Evolutionary conservation across 73 alveolate genomes (phyloP).

Genomic region (Uronychia binucleata): DNA sequence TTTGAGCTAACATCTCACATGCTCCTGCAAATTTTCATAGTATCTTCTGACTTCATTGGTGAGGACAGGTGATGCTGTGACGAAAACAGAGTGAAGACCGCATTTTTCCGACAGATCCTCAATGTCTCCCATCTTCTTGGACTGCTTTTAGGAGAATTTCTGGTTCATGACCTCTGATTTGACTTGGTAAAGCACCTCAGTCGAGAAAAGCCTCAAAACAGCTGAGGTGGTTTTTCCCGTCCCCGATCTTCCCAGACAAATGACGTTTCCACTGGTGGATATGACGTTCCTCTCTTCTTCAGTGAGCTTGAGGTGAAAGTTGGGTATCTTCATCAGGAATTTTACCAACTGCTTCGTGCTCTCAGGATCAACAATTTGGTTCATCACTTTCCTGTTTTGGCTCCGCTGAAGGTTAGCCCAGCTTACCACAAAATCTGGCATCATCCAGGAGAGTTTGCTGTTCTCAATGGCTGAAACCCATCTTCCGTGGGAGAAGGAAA

Average conservation of each 20-base stretch:
- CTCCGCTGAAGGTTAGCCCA: neutral
- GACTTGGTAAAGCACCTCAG: slow-evolving; percentile 52
- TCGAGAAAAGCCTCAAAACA: slow-evolving; percentile 62
- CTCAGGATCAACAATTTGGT: neutral
- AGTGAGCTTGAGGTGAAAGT: neutral
- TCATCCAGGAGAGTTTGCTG: neutral
- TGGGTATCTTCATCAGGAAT: neutral
- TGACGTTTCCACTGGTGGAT: slow-evolving; percentile 34
- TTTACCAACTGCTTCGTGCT: neutral
- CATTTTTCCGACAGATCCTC: slow-evolving; percentile 32
- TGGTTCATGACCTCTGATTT: neutral
- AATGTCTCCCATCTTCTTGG: neutral
- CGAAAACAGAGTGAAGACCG: slow-evolving; percentile 52
- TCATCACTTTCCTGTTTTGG: neutral
- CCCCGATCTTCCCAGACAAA: slow-evolving; percentile 79
- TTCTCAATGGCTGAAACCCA: neutral
- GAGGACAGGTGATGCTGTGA: slow-evolving; percentile 79
- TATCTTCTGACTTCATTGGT: slow-evolving; percentile 78
- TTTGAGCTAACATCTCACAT: slow-evolving; percentile 22
- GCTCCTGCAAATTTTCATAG: slow-evolving; percentile 46
- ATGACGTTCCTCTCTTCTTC: slow-evolving; percentile 39
- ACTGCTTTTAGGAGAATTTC: neutral
- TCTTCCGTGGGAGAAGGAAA: neutral
- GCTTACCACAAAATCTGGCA: neutral
- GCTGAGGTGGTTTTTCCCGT: slow-evolving; percentile 85